Conservation (phyloP, 208 protist genomes). For the Naegleria gruberi region DNA sequence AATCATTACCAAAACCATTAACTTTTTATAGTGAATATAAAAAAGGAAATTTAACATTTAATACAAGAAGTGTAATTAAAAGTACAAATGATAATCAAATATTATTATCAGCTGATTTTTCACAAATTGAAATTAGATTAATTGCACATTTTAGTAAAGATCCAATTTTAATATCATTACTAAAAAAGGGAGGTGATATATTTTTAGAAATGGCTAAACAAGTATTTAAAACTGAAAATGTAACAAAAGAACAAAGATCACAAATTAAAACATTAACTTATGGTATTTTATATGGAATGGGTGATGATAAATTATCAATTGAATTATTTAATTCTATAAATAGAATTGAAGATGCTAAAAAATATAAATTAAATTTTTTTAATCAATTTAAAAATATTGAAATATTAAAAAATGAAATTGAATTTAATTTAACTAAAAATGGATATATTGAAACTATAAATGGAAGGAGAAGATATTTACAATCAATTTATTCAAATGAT, state of each 20-base stretch:
- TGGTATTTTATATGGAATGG: constrained; percentile 59
- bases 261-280: constrained; percentile 40
- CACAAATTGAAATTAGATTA: constrained; percentile 40
- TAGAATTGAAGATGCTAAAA: constrained; percentile 20
- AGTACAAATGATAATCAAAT: not conserved
- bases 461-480: constrained; percentile 32
- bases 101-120: constrained; percentile 41
- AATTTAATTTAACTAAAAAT: constrained; percentile 50
- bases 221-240: constrained; percentile 20
- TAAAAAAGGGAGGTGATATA: constrained; percentile 22
- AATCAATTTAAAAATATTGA: constrained; percentile 55
- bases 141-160: constrained; percentile 41
- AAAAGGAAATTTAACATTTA: not conserved
- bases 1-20: constrained; percentile 42
- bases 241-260: constrained; percentile 35
- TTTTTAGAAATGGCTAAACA: constrained; percentile 28
- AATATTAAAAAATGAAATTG: constrained; percentile 31
- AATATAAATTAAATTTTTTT: constrained; percentile 49
- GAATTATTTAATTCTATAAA: constrained; percentile 6
- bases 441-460: constrained; percentile 36
- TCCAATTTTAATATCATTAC: constrained; percentile 22
- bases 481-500: constrained; percentile 36
- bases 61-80: constrained; percentile 25
- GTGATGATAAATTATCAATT: constrained; percentile 28
- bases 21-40: not conserved